These are phyloP conservation scores for Cladosporium velox DNA, from an alignment of 2,329 filamentous ascomycete genomes.

Conservation along the genomic window DNA sequence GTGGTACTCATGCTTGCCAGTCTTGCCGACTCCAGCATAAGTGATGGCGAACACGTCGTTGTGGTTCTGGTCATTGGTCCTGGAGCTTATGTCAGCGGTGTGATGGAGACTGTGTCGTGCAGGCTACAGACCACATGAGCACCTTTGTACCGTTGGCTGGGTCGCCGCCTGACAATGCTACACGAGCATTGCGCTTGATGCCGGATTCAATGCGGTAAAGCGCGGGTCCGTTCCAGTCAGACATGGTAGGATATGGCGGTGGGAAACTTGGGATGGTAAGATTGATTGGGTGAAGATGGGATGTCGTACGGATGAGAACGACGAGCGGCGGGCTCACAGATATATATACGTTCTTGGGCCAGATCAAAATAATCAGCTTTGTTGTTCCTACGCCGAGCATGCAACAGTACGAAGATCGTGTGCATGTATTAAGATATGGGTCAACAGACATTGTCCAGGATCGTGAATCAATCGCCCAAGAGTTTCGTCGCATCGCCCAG, in stretches of 20 bases:
- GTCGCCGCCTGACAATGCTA: not conserved
- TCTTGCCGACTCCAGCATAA: not conserved
- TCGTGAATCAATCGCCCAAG: not conserved
- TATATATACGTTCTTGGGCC: not conserved
- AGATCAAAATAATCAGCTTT: not conserved
- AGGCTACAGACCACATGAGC: not conserved
- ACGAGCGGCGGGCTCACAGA: not conserved
- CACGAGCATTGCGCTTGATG: not conserved
- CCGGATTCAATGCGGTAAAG: not conserved
- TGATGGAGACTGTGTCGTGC: no score
- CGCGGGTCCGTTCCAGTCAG: not conserved
- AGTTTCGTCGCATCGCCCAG: no score
- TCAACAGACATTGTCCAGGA: not conserved
- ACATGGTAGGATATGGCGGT: not conserved
- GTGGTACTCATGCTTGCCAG: conserved; percentile 4
- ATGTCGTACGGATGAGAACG: not conserved
- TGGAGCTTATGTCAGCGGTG: not conserved
- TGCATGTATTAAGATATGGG: not conserved
- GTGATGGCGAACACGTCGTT: not conserved
- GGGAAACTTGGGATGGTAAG: not conserved
- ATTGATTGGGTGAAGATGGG: not conserved
- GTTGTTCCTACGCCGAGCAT: not conserved
- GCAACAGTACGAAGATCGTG: not conserved
- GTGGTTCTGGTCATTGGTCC: not conserved
- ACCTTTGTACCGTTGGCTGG: not conserved